phyloP scores from a whole-genome alignment of 352 stramenopile genomes.

The Globisporangium radiosum region DNA sequence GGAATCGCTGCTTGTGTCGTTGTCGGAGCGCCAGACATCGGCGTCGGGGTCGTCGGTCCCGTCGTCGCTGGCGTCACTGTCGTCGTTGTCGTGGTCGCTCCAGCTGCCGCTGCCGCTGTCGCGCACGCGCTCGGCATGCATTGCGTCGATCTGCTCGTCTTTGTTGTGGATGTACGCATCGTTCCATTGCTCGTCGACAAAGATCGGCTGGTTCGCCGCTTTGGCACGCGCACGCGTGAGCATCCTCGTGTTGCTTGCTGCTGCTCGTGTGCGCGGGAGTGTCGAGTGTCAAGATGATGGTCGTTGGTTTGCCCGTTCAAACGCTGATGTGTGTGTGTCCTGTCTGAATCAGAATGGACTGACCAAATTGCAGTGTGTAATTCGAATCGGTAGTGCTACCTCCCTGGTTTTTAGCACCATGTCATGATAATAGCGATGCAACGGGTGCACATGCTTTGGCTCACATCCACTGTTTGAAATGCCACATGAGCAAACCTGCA shows the following conservation, averaged over 20 bases:
- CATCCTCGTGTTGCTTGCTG: constrained; percentile 21
- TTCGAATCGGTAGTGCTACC: too few species aligned
- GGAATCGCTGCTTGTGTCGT: constrained; percentile 10
- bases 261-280: too few species aligned
- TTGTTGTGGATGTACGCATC: constrained; percentile 78
- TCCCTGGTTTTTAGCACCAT: too few species aligned
- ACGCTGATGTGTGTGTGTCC: too few species aligned
- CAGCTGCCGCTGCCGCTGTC: constrained; percentile 34
- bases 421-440: too few species aligned
- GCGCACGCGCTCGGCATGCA: constrained; percentile 42
- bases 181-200: constrained; percentile 81
- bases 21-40: constrained; percentile 17
- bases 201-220: constrained; percentile 58
- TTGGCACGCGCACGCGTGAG: constrained; percentile 64
- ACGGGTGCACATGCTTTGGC: too few species aligned
- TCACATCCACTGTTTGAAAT: background rate
- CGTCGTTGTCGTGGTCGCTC: constrained; percentile 26
- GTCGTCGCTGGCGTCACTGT: constrained; percentile 31
- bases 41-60: constrained; percentile 12
- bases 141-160: constrained; percentile 78
- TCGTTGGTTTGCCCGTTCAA: too few species aligned
- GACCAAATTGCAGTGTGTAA: too few species aligned
- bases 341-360: too few species aligned
- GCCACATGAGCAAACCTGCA: too few species aligned
- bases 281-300: too few species aligned